These are phyloP conservation scores for Acacia pycnantha DNA, from an alignment of 331 rosid species.

Conservation along the genomic window DNA sequence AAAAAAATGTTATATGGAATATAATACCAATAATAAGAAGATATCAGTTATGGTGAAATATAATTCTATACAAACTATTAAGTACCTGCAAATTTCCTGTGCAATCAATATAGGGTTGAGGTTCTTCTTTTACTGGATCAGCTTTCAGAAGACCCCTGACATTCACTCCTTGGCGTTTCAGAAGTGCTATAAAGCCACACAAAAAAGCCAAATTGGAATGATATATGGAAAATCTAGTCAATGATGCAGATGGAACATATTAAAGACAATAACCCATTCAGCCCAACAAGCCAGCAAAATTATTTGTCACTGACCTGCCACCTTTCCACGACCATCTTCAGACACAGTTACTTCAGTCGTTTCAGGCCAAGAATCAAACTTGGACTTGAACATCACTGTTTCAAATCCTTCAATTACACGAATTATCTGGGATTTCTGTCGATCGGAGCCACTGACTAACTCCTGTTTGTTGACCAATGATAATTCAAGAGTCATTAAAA, in stretches of 20 bases:
- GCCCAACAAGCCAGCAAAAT: conserved; percentile 19
- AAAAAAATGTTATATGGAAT: not conserved
- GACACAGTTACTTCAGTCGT: conserved; percentile 57
- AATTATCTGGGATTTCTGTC: conserved; percentile 69
- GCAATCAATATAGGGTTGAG: conserved; percentile 91
- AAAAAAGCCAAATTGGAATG: conserved; percentile 30
- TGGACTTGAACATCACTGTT: conserved; percentile 87
- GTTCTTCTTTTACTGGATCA: conserved; percentile 94
- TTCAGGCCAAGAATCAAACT: conserved; percentile 90
- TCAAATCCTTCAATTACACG: conserved; percentile 97
- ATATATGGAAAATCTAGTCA: not conserved
- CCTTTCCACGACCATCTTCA: conserved; percentile 99
- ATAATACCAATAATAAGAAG: conserved; percentile 22
- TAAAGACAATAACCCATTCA: conserved; percentile 16
- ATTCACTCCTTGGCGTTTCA: conserved; percentile 95
- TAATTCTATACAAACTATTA: conserved; percentile 23
- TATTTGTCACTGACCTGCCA: conserved; percentile 79
- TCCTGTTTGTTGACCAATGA: conserved; percentile 54
- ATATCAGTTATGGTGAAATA: conserved; percentile 22
- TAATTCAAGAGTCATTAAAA: conserved; percentile 33
- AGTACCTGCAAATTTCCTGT: conserved; percentile 95
- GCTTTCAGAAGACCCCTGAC: conserved; percentile 96
- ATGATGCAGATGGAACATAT: conserved; percentile 14
- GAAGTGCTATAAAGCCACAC: conserved; percentile 67
- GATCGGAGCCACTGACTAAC: conserved; percentile 49